A percentile compares a stretch with the other conserved stretches of the same genome.
These are phyloP conservation scores for Corymbia maculata DNA, from an alignment of 345 rosid species.

Conservation along the genomic window DNA sequence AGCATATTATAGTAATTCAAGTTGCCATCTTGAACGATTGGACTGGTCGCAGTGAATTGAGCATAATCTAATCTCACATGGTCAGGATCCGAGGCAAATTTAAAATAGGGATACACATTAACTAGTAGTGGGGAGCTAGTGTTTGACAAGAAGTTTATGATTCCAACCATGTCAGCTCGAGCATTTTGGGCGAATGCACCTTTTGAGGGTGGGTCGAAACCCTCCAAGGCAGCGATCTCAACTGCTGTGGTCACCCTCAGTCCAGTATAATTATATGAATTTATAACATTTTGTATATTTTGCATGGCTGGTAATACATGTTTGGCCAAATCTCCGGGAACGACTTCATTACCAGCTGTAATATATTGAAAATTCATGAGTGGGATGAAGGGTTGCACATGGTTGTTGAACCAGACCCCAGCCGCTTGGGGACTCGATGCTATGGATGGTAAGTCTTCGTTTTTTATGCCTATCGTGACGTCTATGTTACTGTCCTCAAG, in stretches of 20 bases:
- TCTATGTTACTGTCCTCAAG: not conserved
- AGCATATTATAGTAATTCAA: not conserved
- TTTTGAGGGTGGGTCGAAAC: not conserved
- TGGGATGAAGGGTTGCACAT: not conserved
- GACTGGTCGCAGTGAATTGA: not conserved
- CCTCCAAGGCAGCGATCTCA: not conserved
- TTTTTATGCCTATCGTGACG: not conserved
- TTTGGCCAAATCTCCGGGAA: not conserved
- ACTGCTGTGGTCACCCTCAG: not conserved
- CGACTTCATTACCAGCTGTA: not conserved
- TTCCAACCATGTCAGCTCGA: not conserved
- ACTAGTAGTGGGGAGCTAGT: not conserved
- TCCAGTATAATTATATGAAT: not conserved
- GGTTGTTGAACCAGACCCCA: not conserved
- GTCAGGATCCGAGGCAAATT: not conserved
- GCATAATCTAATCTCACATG: not conserved
- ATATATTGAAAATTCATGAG: not conserved
- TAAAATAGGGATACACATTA: not conserved
- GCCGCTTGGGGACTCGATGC: not conserved
- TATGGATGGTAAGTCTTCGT: not conserved
- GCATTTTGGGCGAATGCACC: conserved; percentile 1
- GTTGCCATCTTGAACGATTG: not conserved
- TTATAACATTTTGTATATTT: not conserved
- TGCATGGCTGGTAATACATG: not conserved
- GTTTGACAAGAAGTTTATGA: not conserved